A percentile compares a stretch with the other conserved stretches of the same genome.
phyloP scores from a whole-genome alignment of 129 eudicot species.

The Saposhnikovia divaricata region DNA sequence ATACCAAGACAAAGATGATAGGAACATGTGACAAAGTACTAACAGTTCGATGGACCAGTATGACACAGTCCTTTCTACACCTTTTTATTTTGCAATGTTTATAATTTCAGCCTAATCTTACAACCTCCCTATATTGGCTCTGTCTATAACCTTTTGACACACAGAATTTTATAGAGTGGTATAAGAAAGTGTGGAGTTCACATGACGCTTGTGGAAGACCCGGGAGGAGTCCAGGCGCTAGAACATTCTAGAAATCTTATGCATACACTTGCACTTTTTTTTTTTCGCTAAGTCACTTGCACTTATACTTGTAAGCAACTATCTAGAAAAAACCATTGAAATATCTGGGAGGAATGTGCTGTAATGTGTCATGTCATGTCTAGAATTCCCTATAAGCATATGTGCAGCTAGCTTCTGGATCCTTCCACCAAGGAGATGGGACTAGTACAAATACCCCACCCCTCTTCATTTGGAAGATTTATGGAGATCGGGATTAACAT shows the following conservation, averaged over 20 bases:
- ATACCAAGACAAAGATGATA: background rate
- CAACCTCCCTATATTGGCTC: background rate
- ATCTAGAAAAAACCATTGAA: background rate
- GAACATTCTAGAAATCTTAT: background rate
- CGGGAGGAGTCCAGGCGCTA: background rate
- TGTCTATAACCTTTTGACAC: background rate
- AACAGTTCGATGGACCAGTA: background rate
- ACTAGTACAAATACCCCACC: background rate
- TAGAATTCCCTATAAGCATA: background rate
- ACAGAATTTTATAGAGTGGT: background rate
- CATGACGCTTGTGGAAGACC: background rate
- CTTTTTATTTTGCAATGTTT: background rate
- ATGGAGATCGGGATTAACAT: background rate
- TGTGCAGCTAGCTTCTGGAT: background rate
- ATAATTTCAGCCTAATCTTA: background rate
- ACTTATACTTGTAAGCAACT: background rate
- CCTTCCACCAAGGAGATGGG: background rate
- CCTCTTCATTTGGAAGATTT: background rate
- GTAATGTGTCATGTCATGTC: background rate
- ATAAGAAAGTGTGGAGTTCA: background rate
- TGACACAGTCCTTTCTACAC: background rate
- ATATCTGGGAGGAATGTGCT: background rate
- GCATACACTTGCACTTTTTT: background rate
- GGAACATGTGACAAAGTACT: background rate
- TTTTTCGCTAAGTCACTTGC: too few relatives aligned